Conservation (phyloP, 2,329 filamentous ascomycete species). For the Cladosporium cucumerinum region DNA sequence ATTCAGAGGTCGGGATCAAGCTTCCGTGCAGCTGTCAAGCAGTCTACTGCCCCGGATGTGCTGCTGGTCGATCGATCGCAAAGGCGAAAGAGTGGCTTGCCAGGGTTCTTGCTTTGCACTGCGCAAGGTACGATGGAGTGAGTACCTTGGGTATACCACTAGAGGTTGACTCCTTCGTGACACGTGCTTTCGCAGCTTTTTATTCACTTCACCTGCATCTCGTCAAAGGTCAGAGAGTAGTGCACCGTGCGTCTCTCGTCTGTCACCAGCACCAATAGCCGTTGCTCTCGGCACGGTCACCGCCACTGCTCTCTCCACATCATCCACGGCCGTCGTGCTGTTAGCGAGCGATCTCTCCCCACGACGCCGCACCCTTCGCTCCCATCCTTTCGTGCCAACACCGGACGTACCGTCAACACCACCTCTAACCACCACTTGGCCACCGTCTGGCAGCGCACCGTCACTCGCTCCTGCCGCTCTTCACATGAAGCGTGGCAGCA, state of each 20-base stretch:
- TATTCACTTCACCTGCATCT: not conserved
- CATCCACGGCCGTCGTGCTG: not conserved
- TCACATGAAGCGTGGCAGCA: conserved; percentile 5
- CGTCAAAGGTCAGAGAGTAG: not conserved
- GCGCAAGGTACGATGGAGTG: not conserved
- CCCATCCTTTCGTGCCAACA: not conserved
- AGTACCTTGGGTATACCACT: not conserved
- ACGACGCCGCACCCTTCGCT: not conserved
- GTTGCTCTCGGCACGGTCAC: conserved; percentile 4
- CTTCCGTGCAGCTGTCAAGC: not conserved
- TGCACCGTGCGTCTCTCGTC: not conserved
- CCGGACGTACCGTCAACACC: not conserved
- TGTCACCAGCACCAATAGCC: not conserved
- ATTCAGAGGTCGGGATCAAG: not conserved
- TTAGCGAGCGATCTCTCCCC: conserved; percentile 3
- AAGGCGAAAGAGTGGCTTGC: not conserved
- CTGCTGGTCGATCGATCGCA: not conserved
- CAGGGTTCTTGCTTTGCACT: conserved; percentile 1
- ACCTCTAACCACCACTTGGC: not conserved
- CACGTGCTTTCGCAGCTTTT: not conserved
- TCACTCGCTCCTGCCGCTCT: not conserved
- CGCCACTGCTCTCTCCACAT: conserved; percentile 5
- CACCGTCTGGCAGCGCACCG: not conserved
- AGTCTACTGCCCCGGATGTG: not conserved
- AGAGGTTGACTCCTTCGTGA: not conserved